These are phyloP conservation scores for Starmerella lactis-condensi DNA, from an alignment of 805 yeast genomes.

Conservation along the genomic window DNA sequence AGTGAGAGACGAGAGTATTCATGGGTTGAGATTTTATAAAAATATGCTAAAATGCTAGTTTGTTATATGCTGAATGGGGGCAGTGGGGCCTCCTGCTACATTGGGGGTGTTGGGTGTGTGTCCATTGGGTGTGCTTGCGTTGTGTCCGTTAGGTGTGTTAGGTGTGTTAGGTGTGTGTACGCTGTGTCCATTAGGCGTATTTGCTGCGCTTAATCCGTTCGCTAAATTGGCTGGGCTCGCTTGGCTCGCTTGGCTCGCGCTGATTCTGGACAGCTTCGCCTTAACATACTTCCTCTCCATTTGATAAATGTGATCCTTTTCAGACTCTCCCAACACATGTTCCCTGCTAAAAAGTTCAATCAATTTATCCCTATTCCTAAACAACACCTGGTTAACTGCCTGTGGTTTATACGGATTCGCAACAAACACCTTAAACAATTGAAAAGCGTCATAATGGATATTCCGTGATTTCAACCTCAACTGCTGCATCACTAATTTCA, in stretches of 20 bases:
- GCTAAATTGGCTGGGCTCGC: background rate
- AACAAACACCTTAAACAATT: conserved; percentile 84
- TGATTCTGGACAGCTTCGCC: conserved; percentile 36
- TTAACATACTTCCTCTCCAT: conserved; percentile 72
- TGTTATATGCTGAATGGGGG: background rate
- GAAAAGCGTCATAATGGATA: conserved; percentile 77
- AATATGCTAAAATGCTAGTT: conserved; percentile 21
- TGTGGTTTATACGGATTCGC: conserved; percentile 85
- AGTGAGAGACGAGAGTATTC: conserved; percentile 48
- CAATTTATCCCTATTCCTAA: conserved; percentile 65
- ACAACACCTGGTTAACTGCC: conserved; percentile 58
- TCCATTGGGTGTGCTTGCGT: too few relatives aligned
- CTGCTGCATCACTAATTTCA: conserved; percentile 71
- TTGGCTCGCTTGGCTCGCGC: background rate
- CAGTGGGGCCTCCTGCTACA: background rate
- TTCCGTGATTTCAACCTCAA: conserved; percentile 78
- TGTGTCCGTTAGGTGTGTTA: too few relatives aligned
- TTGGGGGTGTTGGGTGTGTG: background rate
- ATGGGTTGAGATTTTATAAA: conserved; percentile 45
- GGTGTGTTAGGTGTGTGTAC: too few relatives aligned
- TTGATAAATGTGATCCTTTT: conserved; percentile 45
- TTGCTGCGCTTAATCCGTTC: background rate
- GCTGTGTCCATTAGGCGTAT: too few relatives aligned
- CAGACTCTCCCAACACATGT: conserved; percentile 30
- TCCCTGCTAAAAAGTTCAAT: conserved; percentile 50